phyloP scores from a whole-genome alignment of 202 grass and related monocot species.

The Schoenoplectus triqueter region DNA sequence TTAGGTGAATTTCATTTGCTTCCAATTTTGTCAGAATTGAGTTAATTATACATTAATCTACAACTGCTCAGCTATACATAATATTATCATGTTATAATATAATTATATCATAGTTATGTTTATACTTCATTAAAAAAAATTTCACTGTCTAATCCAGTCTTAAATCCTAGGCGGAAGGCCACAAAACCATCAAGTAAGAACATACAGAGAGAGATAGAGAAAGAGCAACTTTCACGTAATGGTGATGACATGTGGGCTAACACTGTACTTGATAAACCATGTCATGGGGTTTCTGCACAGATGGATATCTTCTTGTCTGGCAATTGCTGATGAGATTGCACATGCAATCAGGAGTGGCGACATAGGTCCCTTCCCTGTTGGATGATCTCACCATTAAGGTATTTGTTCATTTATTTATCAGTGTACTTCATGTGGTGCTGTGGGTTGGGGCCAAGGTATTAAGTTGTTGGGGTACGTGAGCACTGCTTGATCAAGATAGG shows the following conservation, averaged over 20 bases:
- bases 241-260: conserved; percentile 57
- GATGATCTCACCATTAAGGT: conserved; percentile 42
- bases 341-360: conserved; percentile 56
- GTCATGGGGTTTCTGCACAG: conserved; percentile 64
- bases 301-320: conserved; percentile 79
- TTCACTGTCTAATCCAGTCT: conserved; percentile 2
- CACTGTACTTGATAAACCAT: conserved; percentile 66
- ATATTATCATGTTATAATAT: not conserved
- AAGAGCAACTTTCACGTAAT: conserved; percentile 29
- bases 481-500: not conserved
- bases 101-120: conserved; percentile 10
- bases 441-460: not conserved
- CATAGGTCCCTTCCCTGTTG: conserved; percentile 56
- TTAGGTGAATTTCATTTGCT: not conserved
- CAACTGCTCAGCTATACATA: not conserved
- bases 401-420: conserved; percentile 21
- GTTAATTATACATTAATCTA: not conserved
- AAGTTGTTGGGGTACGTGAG: not conserved
- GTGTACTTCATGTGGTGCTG: not conserved
- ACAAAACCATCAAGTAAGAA: conserved; percentile 28
- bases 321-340: conserved; percentile 75
- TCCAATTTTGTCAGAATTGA: not conserved
- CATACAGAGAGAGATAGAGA: conserved; percentile 10
- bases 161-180: not conserved
- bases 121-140: not conserved